Evolutionary conservation across 2,329 filamentous ascomycete species (phyloP).

Genomic region (Exserohilum rostratum): DNA sequence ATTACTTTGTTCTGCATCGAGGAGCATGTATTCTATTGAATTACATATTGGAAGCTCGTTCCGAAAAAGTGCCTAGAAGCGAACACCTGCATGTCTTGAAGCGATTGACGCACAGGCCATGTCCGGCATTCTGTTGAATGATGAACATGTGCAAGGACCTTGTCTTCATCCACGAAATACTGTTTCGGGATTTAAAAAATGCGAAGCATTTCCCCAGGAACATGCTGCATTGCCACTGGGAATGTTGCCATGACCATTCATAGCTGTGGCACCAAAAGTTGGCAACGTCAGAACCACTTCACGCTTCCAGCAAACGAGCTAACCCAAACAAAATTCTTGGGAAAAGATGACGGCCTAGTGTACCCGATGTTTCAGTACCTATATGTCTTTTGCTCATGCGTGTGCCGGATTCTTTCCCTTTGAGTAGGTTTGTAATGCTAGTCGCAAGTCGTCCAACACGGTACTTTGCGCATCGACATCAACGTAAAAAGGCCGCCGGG

Average conservation of each 20-base stretch:
- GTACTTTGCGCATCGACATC: slow-evolving; percentile 3
- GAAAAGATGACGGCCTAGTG: not conserved
- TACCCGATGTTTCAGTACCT: not conserved
- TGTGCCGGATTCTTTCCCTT: not conserved
- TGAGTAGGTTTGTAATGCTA: not conserved
- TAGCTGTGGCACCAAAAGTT: not conserved
- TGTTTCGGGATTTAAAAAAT: no score
- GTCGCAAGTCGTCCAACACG: slow-evolving; percentile 7
- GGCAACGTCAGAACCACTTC: not conserved
- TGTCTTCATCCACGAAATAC: no score
- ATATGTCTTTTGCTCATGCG: not conserved
- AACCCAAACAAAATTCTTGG: not conserved
- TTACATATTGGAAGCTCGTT: no score
- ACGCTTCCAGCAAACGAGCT: not conserved
- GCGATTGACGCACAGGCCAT: not conserved
- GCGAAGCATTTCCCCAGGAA: no score
- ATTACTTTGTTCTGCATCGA: not conserved
- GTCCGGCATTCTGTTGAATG: not conserved
- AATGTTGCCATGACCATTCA: no score
- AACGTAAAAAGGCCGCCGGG: not conserved
- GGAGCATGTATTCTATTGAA: not conserved
- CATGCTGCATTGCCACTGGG: no score
- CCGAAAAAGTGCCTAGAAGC: not conserved
- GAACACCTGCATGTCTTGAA: not conserved
- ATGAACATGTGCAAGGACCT: not conserved